Evolutionary conservation across 441 rosid genomes (phyloP).

Genomic region (Populus tomentosa): DNA sequence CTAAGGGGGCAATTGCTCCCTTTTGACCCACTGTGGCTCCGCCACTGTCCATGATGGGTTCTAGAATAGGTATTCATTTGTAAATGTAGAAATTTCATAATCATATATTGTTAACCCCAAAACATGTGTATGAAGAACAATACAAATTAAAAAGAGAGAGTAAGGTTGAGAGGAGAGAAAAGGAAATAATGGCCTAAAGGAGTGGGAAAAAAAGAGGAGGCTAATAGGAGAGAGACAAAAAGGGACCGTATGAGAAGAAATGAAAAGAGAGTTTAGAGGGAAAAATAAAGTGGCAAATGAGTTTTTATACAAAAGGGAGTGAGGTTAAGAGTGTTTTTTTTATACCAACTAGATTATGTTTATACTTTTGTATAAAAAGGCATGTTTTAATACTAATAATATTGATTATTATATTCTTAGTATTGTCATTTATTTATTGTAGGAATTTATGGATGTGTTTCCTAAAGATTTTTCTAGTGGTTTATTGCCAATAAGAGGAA

Average conservation of each 20-base stretch:
- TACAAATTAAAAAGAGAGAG: background rate
- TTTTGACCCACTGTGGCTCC: no score
- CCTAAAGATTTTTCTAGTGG: background rate
- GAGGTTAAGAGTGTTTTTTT: background rate
- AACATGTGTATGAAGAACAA: background rate
- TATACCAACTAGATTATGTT: background rate
- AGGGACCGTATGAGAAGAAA: no score
- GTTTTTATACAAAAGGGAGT: background rate
- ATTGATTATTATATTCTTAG: background rate
- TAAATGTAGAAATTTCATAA: background rate
- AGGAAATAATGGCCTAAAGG: background rate
- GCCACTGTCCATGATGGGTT: background rate
- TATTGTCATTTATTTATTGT: background rate
- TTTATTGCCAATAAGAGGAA: background rate
- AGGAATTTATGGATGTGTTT: constrained; percentile 7
- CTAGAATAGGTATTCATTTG: background rate
- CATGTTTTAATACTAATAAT: background rate
- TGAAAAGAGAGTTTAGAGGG: background rate
- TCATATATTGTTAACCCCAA: background rate
- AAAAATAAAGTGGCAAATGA: background rate
- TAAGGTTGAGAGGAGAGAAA: background rate
- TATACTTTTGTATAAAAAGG: constrained; percentile 6
- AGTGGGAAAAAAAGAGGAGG: no score
- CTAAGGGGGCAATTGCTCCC: no score
- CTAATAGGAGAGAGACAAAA: no score